Base-by-base conservation (phyloP, 129 eudicot species). In the Deinandra increscens region DNA sequence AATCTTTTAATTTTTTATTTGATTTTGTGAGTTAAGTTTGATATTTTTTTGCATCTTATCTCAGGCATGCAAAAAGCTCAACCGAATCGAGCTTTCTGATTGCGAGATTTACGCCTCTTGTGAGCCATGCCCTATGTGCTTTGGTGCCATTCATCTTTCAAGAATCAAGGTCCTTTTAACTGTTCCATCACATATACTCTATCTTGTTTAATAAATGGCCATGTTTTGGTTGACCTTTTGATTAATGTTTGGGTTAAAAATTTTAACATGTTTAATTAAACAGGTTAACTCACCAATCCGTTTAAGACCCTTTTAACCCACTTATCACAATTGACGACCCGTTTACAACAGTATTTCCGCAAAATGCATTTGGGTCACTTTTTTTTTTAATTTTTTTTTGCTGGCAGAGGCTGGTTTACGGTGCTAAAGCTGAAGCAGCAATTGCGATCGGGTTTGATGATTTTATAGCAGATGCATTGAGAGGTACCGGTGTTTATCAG, bases 121-220 rank as follows among this genome's bases (percentile, higher is more conserved):
- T 67, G 95, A 90, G 78, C 95, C 97, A 41, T 90, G 97, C 53
- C 97, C 97, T 3, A 90, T 90, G 97, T 90, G 97, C 77, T 90
- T 90, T 11, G 95, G 97, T 49, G 97, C 95, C 50, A 90, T 90
- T 84, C 95, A 90, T 81, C 86, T 87, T 67, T 87, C 97, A 5
- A 81, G 95, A 80, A 79, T 87, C 17, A 87, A 87, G 97, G 97
- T 86, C 18, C 42, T 55, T 55, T 10, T 23, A 12, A 55, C 8
- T 55, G 17, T 55, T 55, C 36, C 15, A 23, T 55, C 61, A 54
- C 61, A 22, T 51, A n/a, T 45, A 48, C 55, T 48, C 1, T 12
- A 20, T 51, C 19, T 51, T 51, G 6, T 45, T 45, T 45, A 46
- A 46, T 46, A n/a, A n/a, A 46, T 0, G 53, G 20, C 1, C 4